Percentiles rank a stretch among this genome's conserved stretches.
Conservation (phyloP, 129 eudicot species). For the Heracleum sosnowskyi region DNA sequence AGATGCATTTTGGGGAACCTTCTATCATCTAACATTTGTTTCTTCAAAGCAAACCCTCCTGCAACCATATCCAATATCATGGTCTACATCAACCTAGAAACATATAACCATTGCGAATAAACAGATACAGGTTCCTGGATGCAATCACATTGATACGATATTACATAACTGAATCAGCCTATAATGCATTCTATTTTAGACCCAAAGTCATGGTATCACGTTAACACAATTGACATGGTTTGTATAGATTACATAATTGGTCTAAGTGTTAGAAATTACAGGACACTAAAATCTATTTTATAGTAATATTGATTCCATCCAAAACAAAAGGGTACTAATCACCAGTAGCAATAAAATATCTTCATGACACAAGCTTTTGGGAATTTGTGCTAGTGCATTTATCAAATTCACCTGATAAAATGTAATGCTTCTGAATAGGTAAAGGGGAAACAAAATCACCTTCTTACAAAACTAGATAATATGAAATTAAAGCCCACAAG, state of each 20-base stretch:
- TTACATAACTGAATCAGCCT: not conserved
- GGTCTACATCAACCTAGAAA: not conserved
- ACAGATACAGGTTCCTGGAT: not conserved
- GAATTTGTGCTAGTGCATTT: not conserved
- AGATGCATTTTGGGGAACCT: slow-evolving; percentile 96
- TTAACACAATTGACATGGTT: not conserved
- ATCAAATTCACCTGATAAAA: not conserved
- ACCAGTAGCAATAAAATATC: not conserved
- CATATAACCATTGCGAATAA: not conserved
- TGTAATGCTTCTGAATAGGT: not conserved
- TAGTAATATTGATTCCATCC: not conserved
- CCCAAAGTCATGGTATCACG: not conserved
- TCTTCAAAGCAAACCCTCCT: slow-evolving; percentile 92
- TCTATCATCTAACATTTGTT: slow-evolving; percentile 81
- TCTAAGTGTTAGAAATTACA: not conserved
- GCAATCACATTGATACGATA: not conserved
- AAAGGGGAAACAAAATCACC: not conserved
- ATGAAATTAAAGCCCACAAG: not conserved
- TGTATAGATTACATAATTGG: not conserved
- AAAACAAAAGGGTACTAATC: not conserved
- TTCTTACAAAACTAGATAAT: not conserved
- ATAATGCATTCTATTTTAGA: not conserved
- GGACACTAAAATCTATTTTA: not conserved
- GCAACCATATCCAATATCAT: slow-evolving; percentile 10
- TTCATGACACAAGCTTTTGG: not conserved